Base-by-base conservation (phyloP, 2,329 filamentous ascomycete species). In the Mycocentrospora acerina region DNA sequence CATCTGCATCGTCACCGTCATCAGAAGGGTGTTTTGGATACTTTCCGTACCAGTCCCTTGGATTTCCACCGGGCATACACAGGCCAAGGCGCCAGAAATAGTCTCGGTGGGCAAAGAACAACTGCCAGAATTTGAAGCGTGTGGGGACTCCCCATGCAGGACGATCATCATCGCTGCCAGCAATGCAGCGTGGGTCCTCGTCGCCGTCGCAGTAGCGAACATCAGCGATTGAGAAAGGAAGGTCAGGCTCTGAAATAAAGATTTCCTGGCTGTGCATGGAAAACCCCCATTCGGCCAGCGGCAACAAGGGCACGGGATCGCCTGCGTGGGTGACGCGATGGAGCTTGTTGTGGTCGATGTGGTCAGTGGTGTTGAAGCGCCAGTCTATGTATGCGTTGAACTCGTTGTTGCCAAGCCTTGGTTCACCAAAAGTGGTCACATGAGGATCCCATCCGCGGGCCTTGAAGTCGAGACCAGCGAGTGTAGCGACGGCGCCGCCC, bases 41-140 rank as follows among this genome's bases (percentile, higher is more conserved):
- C 30, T 76, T 72, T 45, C 77, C 71, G 13, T 63, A 79, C 84
- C 84, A 87, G 52, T 87, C 79, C 30, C 74, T 72, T 3, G 83
- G 83, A 61, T 86, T 84, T 10, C 87, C 86, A 10, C 86, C 86
- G 0, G 91, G 90, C 2, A 96, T 75, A 69, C 93, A 98, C 22
- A 97, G 71, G 0, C 93, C 93, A 36, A 98, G 68, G 40, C 93
- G 78, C 88, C 89, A 95, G 69, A 98, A 97, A 67, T 98, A 98
- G 70, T 98, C 93, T 26, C 93, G 76, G 70, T 98, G 93, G 1
- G 90, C 87, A 67, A 94, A 95, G 60, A 97, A 85, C 7, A 96
- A 72, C 68, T 95, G 82, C 89, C 91, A 95, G n/a, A 94, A 77
- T 65, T 85, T 87, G 55, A 78, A 90, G 65, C 67, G 79, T 66